phyloP scores from a whole-genome alignment of 352 stramenopile species.

The Blastocystis hominis region DNA sequence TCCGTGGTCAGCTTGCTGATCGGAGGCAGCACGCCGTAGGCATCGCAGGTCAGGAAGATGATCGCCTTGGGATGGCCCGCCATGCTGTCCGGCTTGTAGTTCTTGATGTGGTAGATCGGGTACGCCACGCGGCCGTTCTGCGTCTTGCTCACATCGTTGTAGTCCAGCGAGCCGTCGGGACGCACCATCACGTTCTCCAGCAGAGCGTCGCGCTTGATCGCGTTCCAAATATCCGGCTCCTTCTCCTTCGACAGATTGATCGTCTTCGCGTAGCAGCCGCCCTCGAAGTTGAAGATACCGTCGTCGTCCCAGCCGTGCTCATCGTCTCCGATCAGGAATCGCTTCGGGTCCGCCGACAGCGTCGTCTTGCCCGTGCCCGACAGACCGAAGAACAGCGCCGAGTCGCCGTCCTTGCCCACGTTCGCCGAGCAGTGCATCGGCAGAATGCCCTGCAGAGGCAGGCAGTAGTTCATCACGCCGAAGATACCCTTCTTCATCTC shows the following conservation, averaged over 20 bases:
- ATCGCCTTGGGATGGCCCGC: constrained; percentile 87
- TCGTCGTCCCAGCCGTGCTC: constrained; percentile 90
- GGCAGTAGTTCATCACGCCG: constrained; percentile 94
- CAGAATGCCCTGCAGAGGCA: constrained; percentile 85
- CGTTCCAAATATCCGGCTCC: constrained; percentile 93
- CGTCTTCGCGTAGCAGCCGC: constrained; percentile 97
- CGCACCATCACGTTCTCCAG: constrained; percentile 87
- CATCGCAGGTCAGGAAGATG: constrained; percentile 93
- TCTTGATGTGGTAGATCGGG: constrained; percentile 94
- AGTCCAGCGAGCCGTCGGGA: constrained; percentile 74
- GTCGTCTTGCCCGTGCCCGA: constrained; percentile 82
- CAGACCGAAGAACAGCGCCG: constrained; percentile 88
- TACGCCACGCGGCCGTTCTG: constrained; percentile 96
- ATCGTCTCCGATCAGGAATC: constrained; percentile 84
- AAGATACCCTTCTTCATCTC: constrained; percentile 99
- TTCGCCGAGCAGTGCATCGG: constrained; percentile 96
- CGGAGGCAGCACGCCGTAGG: constrained; percentile 89
- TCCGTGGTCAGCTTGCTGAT: constrained; percentile 78
- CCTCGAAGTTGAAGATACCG: constrained; percentile 97
- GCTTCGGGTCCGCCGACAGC: constrained; percentile 73
- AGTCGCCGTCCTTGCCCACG: constrained; percentile 85
- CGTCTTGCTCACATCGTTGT: constrained; percentile 87
- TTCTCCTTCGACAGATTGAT: constrained; percentile 87
- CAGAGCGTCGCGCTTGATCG: constrained; percentile 88
- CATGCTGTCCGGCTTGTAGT: constrained; percentile 75